phyloP scores from a whole-genome alignment of 257 asterid genomes.

The Solanum piurae region DNA sequence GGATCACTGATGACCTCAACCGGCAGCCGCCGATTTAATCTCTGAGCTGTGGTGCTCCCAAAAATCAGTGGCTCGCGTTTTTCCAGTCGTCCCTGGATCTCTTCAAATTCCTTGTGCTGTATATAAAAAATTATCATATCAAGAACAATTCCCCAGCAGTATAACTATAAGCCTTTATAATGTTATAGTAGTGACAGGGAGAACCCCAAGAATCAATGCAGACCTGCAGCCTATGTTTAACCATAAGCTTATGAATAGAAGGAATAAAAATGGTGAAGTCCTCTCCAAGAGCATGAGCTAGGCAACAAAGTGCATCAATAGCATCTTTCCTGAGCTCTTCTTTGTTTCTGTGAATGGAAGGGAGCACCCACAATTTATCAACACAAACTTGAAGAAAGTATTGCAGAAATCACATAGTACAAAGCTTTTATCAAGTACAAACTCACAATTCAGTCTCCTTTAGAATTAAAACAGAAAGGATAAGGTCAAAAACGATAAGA shows the following conservation, averaged over 20 bases:
- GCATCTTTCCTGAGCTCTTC: conserved; percentile 88
- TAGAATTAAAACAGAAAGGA: neutral
- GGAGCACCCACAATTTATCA: neutral
- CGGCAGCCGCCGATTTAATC: conserved; percentile 55
- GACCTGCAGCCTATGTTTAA: conserved; percentile 82
- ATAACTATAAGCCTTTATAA: neutral
- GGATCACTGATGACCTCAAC: conserved; percentile 96
- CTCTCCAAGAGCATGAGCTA: conserved; percentile 96
- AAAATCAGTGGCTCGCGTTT: conserved; percentile 71
- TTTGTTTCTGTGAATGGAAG: conserved; percentile 55
- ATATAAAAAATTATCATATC: conserved; percentile 5
- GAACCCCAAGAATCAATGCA: neutral
- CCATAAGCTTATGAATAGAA: conserved; percentile 80
- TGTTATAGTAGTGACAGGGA: neutral
- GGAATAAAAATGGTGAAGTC: conserved; percentile 87
- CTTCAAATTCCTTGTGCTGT: conserved; percentile 96
- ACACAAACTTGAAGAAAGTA: neutral
- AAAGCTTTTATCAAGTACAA: neutral
- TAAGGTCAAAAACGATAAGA: neutral
- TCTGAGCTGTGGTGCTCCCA: conserved; percentile 50
- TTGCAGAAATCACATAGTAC: neutral
- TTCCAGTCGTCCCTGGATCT: conserved; percentile 58
- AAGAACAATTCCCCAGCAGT: neutral
- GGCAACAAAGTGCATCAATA: conserved; percentile 88
- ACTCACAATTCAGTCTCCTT: neutral